Evolutionary conservation across 2,329 filamentous ascomycete genomes (phyloP).

Genomic region (Kalmusia sp.): DNA sequence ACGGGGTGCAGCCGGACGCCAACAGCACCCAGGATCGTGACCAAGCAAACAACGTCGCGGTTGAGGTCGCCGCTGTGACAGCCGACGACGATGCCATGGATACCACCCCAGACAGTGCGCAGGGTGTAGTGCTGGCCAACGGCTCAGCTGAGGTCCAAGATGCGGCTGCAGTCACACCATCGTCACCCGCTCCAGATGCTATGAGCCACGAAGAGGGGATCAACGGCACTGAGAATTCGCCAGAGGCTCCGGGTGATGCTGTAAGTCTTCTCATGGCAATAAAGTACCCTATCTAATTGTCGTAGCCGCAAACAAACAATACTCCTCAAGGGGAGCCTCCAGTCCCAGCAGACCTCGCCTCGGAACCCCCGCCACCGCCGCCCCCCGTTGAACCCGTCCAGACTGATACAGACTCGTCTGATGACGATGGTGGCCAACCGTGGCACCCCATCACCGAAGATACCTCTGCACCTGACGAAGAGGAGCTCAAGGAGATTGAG

Average conservation of each 20-base stretch:
- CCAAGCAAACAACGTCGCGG: constrained; percentile 26
- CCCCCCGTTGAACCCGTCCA: constrained; percentile 38
- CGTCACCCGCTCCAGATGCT: constrained; percentile 22
- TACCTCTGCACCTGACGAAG: constrained; percentile 60
- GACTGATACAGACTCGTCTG: constrained; percentile 43
- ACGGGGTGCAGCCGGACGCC: constrained; percentile 18
- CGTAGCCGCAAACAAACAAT: constrained; percentile 21
- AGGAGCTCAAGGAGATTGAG: constrained; percentile 66
- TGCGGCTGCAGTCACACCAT: constrained; percentile 19
- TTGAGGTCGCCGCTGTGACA: constrained; percentile 34
- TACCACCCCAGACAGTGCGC: constrained; percentile 42
- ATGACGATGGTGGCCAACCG: constrained; percentile 46
- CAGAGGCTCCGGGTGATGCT: not conserved
- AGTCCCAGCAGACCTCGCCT: constrained; percentile 26
- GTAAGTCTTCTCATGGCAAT: not conserved
- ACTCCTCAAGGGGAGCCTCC: constrained; percentile 29
- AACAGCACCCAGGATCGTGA: constrained; percentile 15
- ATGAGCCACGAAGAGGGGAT: constrained; percentile 11
- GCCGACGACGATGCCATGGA: constrained; percentile 49
- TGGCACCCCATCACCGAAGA: constrained; percentile 66
- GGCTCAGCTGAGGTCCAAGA: constrained; percentile 24
- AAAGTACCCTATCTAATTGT: constrained; percentile 15
- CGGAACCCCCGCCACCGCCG: constrained; percentile 41
- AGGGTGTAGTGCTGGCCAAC: constrained; percentile 30
- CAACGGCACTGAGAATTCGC: constrained; percentile 12